phyloP scores from a whole-genome alignment of 2,329 filamentous ascomycete species.

The Fusarium globosum region DNA sequence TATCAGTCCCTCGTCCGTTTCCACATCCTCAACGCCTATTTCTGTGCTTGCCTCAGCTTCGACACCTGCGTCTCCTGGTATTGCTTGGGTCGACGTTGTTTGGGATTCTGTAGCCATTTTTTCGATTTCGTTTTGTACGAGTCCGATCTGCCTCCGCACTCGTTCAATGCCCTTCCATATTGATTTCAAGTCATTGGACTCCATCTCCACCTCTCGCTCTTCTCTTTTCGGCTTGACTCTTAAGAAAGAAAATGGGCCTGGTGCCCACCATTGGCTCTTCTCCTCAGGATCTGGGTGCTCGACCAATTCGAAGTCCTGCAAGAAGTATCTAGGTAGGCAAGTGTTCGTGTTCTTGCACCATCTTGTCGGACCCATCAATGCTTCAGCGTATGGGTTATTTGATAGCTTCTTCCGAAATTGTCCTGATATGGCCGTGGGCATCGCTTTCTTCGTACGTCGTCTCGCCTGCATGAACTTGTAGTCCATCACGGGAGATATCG shows the following conservation, averaged over 20 bases:
- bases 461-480: constrained; percentile 59
- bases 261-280: constrained; percentile 65
- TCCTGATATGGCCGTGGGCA: constrained; percentile 46
- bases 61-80: neutral
- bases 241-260: constrained; percentile 54
- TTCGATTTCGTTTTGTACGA: neutral
- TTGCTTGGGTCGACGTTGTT: neutral
- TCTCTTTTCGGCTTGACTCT: constrained; percentile 30
- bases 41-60: neutral
- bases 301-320: constrained; percentile 70
- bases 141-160: neutral
- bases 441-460: constrained; percentile 54
- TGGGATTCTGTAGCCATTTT: neutral
- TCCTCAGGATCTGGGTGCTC: constrained; percentile 66
- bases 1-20: neutral
- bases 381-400: constrained; percentile 72
- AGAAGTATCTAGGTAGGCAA: constrained; percentile 68
- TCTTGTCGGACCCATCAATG: constrained; percentile 70
- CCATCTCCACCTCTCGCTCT: neutral
- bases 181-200: neutral
- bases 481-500: constrained; percentile 67
- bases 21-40: neutral
- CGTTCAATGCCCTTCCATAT: neutral
- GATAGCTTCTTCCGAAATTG: constrained; percentile 68
- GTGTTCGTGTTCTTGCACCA: constrained; percentile 61